Evolutionary conservation across 106 monocot species (phyloP), one percentile per base, ranked within the genome.

Genomic region (Allium fistulosum): DNA sequence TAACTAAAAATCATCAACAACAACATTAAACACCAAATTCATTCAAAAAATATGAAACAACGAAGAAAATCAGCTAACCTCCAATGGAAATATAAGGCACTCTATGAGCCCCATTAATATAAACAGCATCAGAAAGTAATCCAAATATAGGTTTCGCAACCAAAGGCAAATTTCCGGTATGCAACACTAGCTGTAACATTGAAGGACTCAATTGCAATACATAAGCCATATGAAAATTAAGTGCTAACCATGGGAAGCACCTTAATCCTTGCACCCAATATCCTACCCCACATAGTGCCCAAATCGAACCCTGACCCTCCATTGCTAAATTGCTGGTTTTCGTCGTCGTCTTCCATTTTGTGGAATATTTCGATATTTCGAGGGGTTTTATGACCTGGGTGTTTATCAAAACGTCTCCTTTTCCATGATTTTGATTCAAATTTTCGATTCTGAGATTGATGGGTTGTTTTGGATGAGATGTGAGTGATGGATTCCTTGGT

Each of bases 261-360:
- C 91, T 79, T 77, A 95, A 91, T 9, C 94, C 94, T 53, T 86
- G 91, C 37, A 95, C 76, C 91, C 91, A 95, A 64, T 85, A 95
- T 55, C 89, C 85, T 14, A 84, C 26, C 22, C 84, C 88, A 69
- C 88, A 88, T 37, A 81, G 26, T 4, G 73, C 70, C 84, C 75
- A 81, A 73, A 88, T 65, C 68, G 11, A 6, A 11, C 53, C 53
- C 53, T 55, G 53, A 55, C 53, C 53, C 53, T 55, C 53, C 13
- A 55, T 55, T 55, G 53, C 53, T 15, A 17, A 15, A n/a, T 60
- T 53, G 27, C 28, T 26, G 8, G 13, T 55, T 55, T 55, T 55
- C 13, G n/a, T 60, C 50, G 11, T 55, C 3, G 14, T 37, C 67
- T 67, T 28, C 59, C 67, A 47, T 49, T 46, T 13, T 11, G 55